Evolutionary conservation across 495 filamentous ascomycete genomes (phyloP), one percentile per base, ranked within the genome.

Genomic region (Astrothelium macrocarpum): DNA sequence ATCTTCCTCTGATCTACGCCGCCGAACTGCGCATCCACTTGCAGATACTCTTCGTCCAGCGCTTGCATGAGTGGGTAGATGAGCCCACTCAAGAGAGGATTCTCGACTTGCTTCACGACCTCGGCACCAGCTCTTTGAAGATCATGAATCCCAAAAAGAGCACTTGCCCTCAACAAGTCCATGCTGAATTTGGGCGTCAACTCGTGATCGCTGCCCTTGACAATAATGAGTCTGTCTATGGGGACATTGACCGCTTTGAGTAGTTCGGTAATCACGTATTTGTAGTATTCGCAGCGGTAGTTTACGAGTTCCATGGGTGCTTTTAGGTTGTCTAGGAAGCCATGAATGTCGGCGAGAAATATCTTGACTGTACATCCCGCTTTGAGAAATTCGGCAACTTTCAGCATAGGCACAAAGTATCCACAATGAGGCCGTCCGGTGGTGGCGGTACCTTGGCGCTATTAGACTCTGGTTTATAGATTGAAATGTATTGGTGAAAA

Each of bases 61-160:
- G 87, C 87, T 76, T 98, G 94, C 72, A 98, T 87, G 11, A 91
- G 80, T 0, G 90, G 89, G 75, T 98, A 98, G 53, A 97, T 80
- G 16, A 96, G 80, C 0, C 91, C 91, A 65, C 81, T 84, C 53
- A 98, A 68, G 11, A 88, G 82, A 28, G 88, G 82, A 67, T 88
- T 89, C 25, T 81, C 81, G 14, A 85, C 81, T 77, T 97, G 90
- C 79, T 97, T 98, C 49, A 98, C 91, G 7, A 98, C 82, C 71
- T 98, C 94, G 1, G 89, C 88, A 16, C 94, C 92, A 0, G 91
- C 90, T 74, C 90, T 93, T 72, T 89, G 87, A 4, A 90, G 86
- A 70, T 92, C 89, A 65, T 79, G 77, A 34, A 74, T 73, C 32
- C 73, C 71, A n/a, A 78, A 73, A 18, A 74, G 64, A 14, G 71